Conservation (phyloP, 345 rosid genomes). For the Stellera chamaejasme region DNA sequence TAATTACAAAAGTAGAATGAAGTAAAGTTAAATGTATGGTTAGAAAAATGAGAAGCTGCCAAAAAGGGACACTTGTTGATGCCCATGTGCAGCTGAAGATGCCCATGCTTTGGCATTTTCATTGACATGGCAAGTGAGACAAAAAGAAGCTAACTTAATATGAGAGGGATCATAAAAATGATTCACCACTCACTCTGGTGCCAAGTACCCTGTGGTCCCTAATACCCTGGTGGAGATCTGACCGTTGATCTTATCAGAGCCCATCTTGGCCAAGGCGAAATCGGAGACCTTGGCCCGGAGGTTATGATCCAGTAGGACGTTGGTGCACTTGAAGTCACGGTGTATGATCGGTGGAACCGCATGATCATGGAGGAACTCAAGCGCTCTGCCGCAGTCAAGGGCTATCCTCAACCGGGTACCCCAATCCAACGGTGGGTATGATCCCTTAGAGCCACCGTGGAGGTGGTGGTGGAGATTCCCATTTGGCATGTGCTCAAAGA, state of each 20-base stretch:
- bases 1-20: slow-evolving; percentile 5
- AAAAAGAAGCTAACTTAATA: neutral
- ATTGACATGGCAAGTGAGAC: slow-evolving; percentile 6
- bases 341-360: slow-evolving; percentile 63
- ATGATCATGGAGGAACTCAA: slow-evolving; percentile 81
- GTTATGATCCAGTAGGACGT: slow-evolving; percentile 51
- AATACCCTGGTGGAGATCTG: slow-evolving; percentile 61
- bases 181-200: slow-evolving; percentile 78
- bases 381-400: slow-evolving; percentile 76
- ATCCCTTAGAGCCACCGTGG: slow-evolving; percentile 26
- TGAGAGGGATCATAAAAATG: slow-evolving; percentile 6
- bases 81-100: slow-evolving; percentile 17
- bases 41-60: slow-evolving; percentile 21
- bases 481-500: slow-evolving; percentile 70
- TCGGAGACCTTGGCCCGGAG: slow-evolving; percentile 66
- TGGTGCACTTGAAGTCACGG: slow-evolving; percentile 75
- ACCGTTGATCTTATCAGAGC: slow-evolving; percentile 63
- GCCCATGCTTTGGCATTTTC: slow-evolving; percentile 12
- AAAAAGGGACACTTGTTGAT: slow-evolving; percentile 9
- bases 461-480: slow-evolving; percentile 60
- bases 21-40: too few relatives aligned
- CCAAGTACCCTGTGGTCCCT: slow-evolving; percentile 74
- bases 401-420: slow-evolving; percentile 67
- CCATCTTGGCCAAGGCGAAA: slow-evolving; percentile 75
- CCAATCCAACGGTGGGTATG: slow-evolving; percentile 48